Conservation (phyloP, 352 stramenopile species). For the Pseudoperonospora humuli region DNA sequence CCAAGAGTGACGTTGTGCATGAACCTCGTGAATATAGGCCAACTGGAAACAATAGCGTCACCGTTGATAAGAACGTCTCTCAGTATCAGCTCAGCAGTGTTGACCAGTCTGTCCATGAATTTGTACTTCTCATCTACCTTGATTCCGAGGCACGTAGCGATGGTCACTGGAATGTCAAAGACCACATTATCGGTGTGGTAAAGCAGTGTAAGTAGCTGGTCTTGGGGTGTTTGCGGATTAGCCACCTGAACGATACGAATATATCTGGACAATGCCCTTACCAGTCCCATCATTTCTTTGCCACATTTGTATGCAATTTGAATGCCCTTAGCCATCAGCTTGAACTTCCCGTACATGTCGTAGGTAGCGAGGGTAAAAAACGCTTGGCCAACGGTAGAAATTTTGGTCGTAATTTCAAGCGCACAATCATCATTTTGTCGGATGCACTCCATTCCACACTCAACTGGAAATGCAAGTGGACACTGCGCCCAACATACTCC, state of each 20-base stretch:
- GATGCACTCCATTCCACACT: conserved; percentile 39
- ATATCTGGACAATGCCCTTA: conserved; percentile 30
- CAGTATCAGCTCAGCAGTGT: conserved; percentile 25
- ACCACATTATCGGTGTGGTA: conserved; percentile 40
- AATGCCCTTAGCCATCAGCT: conserved; percentile 23
- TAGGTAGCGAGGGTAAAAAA: conserved; percentile 21
- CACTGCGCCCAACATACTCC: conserved; percentile 37
- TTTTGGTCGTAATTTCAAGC: conserved; percentile 27
- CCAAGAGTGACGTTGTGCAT: conserved; percentile 27
- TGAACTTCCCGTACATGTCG: conserved; percentile 23
- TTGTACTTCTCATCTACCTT: conserved; percentile 24
- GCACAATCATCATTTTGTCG: conserved; percentile 37
- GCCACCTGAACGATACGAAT: conserved; percentile 25
- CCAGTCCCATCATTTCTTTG: conserved; percentile 31
- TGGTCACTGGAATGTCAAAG: conserved; percentile 37
- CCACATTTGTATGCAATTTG: conserved; percentile 29
- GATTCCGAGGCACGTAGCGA: conserved; percentile 32
- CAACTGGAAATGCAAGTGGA: conserved; percentile 25
- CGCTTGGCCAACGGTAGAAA: conserved; percentile 17
- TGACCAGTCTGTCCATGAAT: conserved; percentile 24
- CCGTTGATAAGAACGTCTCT: conserved; percentile 34
- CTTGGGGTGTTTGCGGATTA: conserved; percentile 21
- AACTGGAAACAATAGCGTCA: conserved; percentile 27
- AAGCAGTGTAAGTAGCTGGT: conserved; percentile 31
- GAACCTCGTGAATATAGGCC: conserved; percentile 23